Percentiles rank a stretch among this genome's conserved stretches.
These are phyloP conservation scores for Aquilaria malaccensis DNA, from an alignment of 345 rosid species.

Conservation along the genomic window DNA sequence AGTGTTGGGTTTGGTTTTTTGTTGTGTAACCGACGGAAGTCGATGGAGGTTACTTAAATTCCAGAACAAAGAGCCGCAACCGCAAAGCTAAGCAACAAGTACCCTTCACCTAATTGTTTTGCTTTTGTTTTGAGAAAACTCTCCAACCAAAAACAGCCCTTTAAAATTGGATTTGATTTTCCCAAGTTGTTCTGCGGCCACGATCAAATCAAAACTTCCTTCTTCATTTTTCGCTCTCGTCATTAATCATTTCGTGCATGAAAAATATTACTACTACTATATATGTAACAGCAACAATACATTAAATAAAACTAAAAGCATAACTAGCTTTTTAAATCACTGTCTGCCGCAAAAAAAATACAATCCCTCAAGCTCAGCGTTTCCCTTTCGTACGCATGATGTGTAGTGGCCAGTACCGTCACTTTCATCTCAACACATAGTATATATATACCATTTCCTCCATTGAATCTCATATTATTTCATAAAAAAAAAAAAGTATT, in stretches of 20 bases:
- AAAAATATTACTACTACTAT: neutral
- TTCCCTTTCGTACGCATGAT: conserved; percentile 20
- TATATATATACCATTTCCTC: no score
- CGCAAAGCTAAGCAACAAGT: conserved; percentile 42
- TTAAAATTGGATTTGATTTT: conserved; percentile 11
- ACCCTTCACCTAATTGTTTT: conserved; percentile 42
- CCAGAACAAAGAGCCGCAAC: conserved; percentile 7
- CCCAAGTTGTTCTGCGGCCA: conserved; percentile 19
- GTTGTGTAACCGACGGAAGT: conserved; percentile 14
- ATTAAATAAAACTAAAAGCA: no score
- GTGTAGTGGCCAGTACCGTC: conserved; percentile 19
- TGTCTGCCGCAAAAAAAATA: conserved; percentile 12
- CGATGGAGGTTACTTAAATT: conserved; percentile 28
- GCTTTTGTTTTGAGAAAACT: conserved; percentile 27
- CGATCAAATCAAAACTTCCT: conserved; percentile 9
- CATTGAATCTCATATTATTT: no score
- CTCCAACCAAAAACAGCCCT: conserved; percentile 8
- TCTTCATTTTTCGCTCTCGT: conserved; percentile 13
- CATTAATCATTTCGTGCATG: neutral
- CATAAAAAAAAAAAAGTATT: no score
- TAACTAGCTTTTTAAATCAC: conserved; percentile 9
- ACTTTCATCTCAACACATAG: conserved; percentile 20
- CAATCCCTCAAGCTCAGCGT: conserved; percentile 13
- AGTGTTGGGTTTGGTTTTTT: conserved; percentile 14
- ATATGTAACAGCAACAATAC: neutral